Base-by-base conservation (phyloP, 441 rosid species). In the Euphorbia celastroides region DNA sequence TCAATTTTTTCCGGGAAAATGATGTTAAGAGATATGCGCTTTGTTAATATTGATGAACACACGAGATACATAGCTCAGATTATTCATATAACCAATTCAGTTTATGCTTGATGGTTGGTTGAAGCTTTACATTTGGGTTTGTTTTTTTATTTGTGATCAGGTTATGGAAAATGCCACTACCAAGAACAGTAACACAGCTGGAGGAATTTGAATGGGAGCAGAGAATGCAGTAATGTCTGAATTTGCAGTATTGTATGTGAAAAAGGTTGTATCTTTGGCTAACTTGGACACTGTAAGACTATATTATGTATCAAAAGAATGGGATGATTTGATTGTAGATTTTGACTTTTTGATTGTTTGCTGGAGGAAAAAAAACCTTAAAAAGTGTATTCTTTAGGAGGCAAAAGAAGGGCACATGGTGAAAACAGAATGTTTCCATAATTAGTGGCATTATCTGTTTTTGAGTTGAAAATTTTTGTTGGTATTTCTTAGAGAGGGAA, bases 101-200 rank as follows among this genome's bases (percentile, higher is more conserved):
- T n/a, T n/a, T n/a, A n/a, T n/a, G n/a, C n/a, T n/a, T n/a, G n/a
- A 3, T 46, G 12, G 10, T 30, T 59, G 38, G 44, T 7, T 8
- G 26, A 63, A 0, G 17, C 57, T 26, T 1, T 36, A 36, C 12
- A 34, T 27, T 31, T 59, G 17, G 19, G 32, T 22, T 62, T 14
- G 6, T n/a, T 50, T 23, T 55, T 36, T 2, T 2, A 5, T 63
- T 42, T 56, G 19, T 64, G 55, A 25, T 20, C 78, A 86, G 91
- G 88, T 72, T 83, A 86, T 36, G 84, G 88, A 22, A 81, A 57
- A 52, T 86, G 91, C 80, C 71, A 73, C 67, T 86, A 86, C 66
- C 62, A 85, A 31, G 83, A 82, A 38, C 88, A 86, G 78, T 84
- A 54, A 71, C 27, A 4, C 2, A 7, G 26, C 46, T 19, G 22